Conservation (phyloP, 2,329 filamentous ascomycete species). For the Pseudogymnoascus sp. region DNA sequence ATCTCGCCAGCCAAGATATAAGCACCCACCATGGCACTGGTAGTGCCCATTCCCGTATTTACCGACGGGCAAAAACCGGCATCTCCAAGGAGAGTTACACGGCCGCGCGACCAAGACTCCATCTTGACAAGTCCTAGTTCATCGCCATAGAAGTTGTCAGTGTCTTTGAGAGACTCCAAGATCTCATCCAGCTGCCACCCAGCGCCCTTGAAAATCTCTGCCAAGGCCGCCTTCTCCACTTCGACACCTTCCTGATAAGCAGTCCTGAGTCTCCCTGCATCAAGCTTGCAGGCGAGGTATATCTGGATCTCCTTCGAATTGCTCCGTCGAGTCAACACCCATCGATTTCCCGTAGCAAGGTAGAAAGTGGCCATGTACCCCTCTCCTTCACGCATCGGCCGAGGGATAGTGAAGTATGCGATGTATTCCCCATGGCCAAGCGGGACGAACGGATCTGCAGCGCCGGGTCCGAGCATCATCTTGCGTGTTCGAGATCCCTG, state of each 20-base stretch:
- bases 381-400: conserved; percentile 25
- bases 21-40: conserved; percentile 38
- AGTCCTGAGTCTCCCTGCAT: conserved; percentile 23
- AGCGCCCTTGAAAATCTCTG: conserved; percentile 32
- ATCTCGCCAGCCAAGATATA: conserved; percentile 51
- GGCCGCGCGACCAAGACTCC: conserved; percentile 34
- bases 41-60: conserved; percentile 44
- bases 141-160: conserved; percentile 39
- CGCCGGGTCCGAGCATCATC: conserved; percentile 28
- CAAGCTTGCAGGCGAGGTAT: conserved; percentile 29
- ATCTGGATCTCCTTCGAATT: conserved; percentile 31
- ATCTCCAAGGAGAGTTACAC: conserved; percentile 45
- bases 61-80: conserved; percentile 42
- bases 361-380: conserved; percentile 31
- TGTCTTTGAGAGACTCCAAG: conserved; percentile 32
- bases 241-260: conserved; percentile 22
- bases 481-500: conserved; percentile 40
- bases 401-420: conserved; percentile 32
- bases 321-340: conserved; percentile 35
- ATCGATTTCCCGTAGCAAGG: conserved; percentile 28
- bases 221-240: conserved; percentile 33
- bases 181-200: conserved; percentile 39
- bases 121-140: conserved; percentile 37
- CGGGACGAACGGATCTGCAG: conserved; percentile 17
- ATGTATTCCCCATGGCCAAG: conserved; percentile 22